Evolutionary conservation across 306 rosid species (phyloP).

Genomic region (Vigna mungo): DNA sequence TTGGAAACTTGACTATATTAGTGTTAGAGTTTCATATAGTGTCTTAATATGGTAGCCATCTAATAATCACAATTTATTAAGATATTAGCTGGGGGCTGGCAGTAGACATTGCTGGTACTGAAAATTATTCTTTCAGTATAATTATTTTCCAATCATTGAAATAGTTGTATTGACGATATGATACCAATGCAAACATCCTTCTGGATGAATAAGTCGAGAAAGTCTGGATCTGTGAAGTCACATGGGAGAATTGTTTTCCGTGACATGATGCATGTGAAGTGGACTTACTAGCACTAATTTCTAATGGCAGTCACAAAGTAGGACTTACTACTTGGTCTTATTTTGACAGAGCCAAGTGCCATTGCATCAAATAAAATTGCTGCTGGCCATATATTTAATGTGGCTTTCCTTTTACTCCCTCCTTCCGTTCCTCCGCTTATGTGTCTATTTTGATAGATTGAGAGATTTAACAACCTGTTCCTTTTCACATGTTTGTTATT

Average conservation of each 20-base stretch:
- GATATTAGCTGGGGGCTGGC: neutral
- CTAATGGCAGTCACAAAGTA: neutral
- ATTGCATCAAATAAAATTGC: neutral
- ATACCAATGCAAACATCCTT: conserved; percentile 18
- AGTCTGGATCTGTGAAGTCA: conserved; percentile 19
- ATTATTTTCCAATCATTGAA: neutral
- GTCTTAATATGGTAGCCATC: conserved; percentile 2
- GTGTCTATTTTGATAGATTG: conserved; percentile 4
- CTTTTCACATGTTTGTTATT: neutral
- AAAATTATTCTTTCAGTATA: neutral
- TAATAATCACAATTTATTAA: neutral
- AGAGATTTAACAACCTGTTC: conserved; percentile 21
- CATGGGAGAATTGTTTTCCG: neutral
- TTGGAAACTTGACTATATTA: neutral
- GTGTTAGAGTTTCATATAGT: neutral
- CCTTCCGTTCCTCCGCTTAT: neutral
- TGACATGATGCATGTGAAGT: neutral
- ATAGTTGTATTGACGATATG: neutral
- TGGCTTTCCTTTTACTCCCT: conserved; percentile 1
- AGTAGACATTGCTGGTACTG: neutral
- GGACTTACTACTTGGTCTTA: conserved; percentile 21
- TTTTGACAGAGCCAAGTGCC: conserved; percentile 13
- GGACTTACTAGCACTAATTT: neutral
- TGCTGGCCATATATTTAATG: conserved; percentile 8
- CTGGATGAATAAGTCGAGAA: conserved; percentile 1